phyloP scores from a whole-genome alignment of 441 rosid species.

The Eutrema salsugineum region DNA sequence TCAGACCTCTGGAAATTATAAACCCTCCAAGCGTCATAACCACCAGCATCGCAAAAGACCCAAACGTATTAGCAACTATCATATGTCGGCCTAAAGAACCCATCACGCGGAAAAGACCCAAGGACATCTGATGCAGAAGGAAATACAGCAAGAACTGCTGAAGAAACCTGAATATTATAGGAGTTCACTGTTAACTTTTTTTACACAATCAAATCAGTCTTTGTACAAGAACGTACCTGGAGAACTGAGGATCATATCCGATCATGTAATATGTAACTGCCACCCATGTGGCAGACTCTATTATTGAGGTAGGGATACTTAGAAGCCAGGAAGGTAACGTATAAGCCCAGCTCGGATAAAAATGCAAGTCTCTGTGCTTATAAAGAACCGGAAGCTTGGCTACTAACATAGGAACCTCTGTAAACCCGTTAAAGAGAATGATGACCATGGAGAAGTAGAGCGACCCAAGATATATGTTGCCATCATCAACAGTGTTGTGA shows the following conservation, averaged over 20 bases:
- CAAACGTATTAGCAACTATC: slow-evolving; percentile 96
- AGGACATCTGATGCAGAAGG: slow-evolving; percentile 91
- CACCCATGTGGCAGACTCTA: slow-evolving; percentile 95
- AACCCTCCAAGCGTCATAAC: slow-evolving; percentile 96
- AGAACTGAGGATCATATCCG: slow-evolving; percentile 81
- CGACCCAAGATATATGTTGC: slow-evolving; percentile 80
- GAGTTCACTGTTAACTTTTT: slow-evolving; percentile 16
- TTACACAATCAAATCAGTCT: not conserved
- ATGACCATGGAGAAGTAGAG: slow-evolving; percentile 95
- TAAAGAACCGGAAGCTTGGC: slow-evolving; percentile 93
- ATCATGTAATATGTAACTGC: slow-evolving; percentile 79
- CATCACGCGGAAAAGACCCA: slow-evolving; percentile 85
- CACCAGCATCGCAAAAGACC: slow-evolving; percentile 96
- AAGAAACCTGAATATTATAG: slow-evolving; percentile 60
- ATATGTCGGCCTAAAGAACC: slow-evolving; percentile 94
- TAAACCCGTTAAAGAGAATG: slow-evolving; percentile 94
- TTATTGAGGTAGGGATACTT: slow-evolving; percentile 82
- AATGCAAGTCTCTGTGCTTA: slow-evolving; percentile 93
- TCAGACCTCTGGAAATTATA: slow-evolving; percentile 79
- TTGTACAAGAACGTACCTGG: slow-evolving; percentile 45
- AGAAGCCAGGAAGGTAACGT: slow-evolving; percentile 89
- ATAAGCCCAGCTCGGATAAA: slow-evolving; percentile 94
- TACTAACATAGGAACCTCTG: slow-evolving; percentile 95
- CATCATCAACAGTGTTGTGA: slow-evolving; percentile 76
- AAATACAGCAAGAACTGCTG: slow-evolving; percentile 80